Percentiles rank a stretch among this genome's conserved stretches.
phyloP scores from a whole-genome alignment of 331 rosid genomes.

The Rosa hybrid region DNA sequence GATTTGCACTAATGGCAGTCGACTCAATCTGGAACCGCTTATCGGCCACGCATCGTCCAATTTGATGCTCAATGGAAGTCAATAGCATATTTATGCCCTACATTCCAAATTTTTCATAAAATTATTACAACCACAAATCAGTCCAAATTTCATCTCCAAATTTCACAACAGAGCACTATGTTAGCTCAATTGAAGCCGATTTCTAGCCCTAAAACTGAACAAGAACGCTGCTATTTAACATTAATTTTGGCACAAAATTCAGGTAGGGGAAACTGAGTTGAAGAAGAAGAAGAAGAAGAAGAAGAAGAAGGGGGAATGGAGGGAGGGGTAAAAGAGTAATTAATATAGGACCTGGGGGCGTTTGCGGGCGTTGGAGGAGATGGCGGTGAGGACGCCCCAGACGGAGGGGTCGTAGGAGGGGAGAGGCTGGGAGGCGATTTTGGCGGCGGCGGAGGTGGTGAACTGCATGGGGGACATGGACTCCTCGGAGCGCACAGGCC shows the following conservation, averaged over 20 bases:
- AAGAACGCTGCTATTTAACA: neutral
- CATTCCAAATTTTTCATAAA: neutral
- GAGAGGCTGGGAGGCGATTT: constrained; percentile 69
- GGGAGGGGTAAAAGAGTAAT: too few relatives aligned
- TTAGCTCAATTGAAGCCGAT: neutral
- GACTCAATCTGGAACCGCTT: constrained; percentile 78
- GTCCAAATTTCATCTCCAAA: too few relatives aligned
- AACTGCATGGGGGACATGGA: constrained; percentile 39
- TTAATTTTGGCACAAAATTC: neutral
- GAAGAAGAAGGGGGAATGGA: too few relatives aligned
- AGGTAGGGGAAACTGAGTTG: neutral
- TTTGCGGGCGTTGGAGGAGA: constrained; percentile 79
- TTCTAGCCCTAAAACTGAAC: neutral
- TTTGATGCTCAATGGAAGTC: constrained; percentile 67
- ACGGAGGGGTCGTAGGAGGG: constrained; percentile 63
- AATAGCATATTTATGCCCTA: constrained; percentile 68
- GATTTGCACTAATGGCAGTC: constrained; percentile 62
- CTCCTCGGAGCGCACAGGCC: constrained; percentile 3
- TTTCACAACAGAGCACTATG: too few relatives aligned
- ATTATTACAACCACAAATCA: too few relatives aligned
- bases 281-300: too few relatives aligned
- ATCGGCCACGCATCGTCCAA: constrained; percentile 67
- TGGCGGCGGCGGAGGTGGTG: constrained; percentile 66
- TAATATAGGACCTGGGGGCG: constrained; percentile 62
- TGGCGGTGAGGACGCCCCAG: constrained; percentile 97